These are phyloP conservation scores for Pythium coloratum DNA, from an alignment of 352 stramenopile genomes.

Conservation along the genomic window DNA sequence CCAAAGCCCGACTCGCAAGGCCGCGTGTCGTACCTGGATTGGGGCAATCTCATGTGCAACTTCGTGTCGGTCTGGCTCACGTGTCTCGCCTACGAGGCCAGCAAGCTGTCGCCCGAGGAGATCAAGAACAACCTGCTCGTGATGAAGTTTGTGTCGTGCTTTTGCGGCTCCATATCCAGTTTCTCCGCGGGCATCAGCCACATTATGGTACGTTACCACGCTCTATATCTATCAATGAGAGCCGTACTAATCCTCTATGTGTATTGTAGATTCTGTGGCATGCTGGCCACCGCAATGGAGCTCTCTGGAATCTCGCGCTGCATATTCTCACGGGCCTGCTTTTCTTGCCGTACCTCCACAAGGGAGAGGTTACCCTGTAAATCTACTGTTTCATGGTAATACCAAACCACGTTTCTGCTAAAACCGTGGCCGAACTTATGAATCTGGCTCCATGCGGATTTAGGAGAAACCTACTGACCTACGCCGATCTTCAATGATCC, in stretches of 20 bases:
- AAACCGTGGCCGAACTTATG: constrained; percentile 1
- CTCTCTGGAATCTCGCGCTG: constrained; percentile 28
- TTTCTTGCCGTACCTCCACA: constrained; percentile 38
- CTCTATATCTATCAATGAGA: background rate
- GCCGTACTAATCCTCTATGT: background rate
- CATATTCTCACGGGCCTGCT: constrained; percentile 32
- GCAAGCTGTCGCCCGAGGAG: constrained; percentile 30
- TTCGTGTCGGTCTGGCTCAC: constrained; percentile 37
- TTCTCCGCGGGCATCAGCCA: constrained; percentile 35
- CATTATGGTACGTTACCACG: constrained; percentile 31
- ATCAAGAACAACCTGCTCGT: constrained; percentile 38
- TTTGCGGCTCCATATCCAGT: constrained; percentile 41
- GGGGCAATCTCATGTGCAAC: constrained; percentile 42
- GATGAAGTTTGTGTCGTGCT: constrained; percentile 44
- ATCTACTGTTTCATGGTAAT: constrained; percentile 4
- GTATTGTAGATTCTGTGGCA: constrained; percentile 26
- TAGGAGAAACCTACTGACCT: background rate
- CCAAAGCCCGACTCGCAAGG: constrained; percentile 21
- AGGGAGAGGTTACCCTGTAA: constrained; percentile 16
- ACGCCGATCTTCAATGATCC: background rate
- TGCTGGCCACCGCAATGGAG: constrained; percentile 23
- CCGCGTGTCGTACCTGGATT: constrained; percentile 31
- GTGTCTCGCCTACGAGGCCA: constrained; percentile 34
- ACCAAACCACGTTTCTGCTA: background rate
- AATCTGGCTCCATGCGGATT: background rate